Percentiles rank a stretch among this genome's conserved stretches.
These are phyloP conservation scores for Bothriochloa decipiens DNA, from an alignment of 176 grass and related monocot species.

Conservation along the genomic window DNA sequence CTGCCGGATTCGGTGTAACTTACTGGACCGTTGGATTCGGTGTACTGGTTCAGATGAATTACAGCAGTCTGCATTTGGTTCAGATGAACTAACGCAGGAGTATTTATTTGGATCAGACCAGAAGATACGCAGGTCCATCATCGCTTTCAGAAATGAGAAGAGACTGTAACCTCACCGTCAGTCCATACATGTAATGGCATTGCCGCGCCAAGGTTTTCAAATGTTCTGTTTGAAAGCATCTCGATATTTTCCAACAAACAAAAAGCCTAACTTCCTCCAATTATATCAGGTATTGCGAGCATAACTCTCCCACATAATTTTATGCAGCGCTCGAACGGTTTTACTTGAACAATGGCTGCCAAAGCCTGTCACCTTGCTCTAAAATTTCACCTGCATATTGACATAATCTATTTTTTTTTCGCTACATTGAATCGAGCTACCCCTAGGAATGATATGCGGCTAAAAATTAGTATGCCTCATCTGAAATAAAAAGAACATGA, in stretches of 20 bases:
- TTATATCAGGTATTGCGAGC: neutral
- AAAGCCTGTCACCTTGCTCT: conserved; percentile 34
- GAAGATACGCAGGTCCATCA: neutral
- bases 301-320: conserved; percentile 1
- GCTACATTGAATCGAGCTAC: conserved; percentile 47
- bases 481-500: conserved; percentile 68
- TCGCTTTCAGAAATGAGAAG: neutral
- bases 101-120: neutral
- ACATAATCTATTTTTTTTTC: conserved; percentile 49
- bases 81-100: conserved; percentile 11
- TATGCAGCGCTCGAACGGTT: conserved; percentile 32
- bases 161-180: neutral
- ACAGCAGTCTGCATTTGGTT: conserved; percentile 9
- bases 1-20: neutral
- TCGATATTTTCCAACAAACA: neutral
- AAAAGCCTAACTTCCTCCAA: neutral
- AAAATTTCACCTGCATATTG: conserved; percentile 46
- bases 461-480: conserved; percentile 63
- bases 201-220: neutral
- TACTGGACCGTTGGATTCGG: neutral
- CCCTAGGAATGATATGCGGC: conserved; percentile 50
- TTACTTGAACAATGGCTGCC: conserved; percentile 43
- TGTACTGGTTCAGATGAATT: neutral
- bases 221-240: neutral
- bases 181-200: neutral